Base-by-base conservation (phyloP, 139 green algal species). In the Haematococcus lacustris region DNA sequence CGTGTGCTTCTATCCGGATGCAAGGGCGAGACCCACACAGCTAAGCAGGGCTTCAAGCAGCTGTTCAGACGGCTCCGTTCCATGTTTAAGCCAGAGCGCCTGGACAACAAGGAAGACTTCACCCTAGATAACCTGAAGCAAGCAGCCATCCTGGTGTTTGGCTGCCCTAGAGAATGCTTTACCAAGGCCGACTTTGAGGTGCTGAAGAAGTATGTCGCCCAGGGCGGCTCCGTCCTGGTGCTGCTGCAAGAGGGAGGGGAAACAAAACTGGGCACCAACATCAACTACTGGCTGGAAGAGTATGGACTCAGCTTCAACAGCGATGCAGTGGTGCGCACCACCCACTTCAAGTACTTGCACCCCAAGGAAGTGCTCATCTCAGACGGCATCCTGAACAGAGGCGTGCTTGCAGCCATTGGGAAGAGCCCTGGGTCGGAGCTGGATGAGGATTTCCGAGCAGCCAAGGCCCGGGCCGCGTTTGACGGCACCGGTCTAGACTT, bases 271-370 rank as follows among this genome's bases (percentile, higher is more conserved):
- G 80, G 81, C 66, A 92, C 83, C 43, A 93, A 96, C 79, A 84
- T 96, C 73, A 94, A 94, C 81, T 90, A 88, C 73, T 84, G 73
- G 73, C 74, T 95, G 4, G 88, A 92, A 51, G 85, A 93, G 80
- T 90, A 86, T 73, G 90, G 91, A 9, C 86, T 95, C 66, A 75
- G 53, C 4, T 72, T 93, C 34, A 93, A 91, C 72, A 68, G 38
- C 21, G 90, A 96, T 76, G 80, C 78, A 17, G 90, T 95, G 33
- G 79, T 96, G 34, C 75, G 84, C 51, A 88, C 80, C 25, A 82
- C 86, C 34, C 84, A 89, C 71, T 83, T 89, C 79, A 93, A 93
- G 78, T 96, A 95, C 83, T 63, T 88, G 39, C 91, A 96, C 77
- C 91, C 91, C 23, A 94, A 94, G 76, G 77, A 79, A 51, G 69